Evolutionary conservation across 129 eudicot genomes (phyloP), one percentile per base, ranked within the genome.

Genomic region (Lactuca saligna): DNA sequence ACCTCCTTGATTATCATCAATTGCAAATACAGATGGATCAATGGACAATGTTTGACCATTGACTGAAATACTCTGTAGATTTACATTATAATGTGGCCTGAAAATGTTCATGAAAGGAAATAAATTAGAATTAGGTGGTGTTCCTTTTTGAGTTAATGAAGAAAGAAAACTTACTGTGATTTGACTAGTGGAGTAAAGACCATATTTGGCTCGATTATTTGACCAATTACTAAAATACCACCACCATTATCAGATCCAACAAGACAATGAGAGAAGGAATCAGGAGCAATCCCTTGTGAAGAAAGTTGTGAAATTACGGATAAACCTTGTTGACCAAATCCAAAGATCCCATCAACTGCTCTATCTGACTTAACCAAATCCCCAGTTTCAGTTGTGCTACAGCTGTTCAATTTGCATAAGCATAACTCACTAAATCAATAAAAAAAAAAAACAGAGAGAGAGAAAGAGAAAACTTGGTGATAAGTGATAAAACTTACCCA

Each of bases 281-380:
- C 78, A 31, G 97, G 87, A n/a, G 88, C 70, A n/a, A 85, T 17
- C 64, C 93, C 91, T 79, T 87, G 97, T 17, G 97, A 83, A 65
- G 93, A 78, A 71, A 94, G 92, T 73, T 94, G 99, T 5, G 99
- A 83, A 73, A 94, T 78, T 38, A 94, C 78, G 2, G 99, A 94
- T 80, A 89, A 80, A 50, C 96, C 87, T 71, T 89, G 91, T 82
- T 94, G 99, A 49, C 99, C 99, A 62, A 94, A 90, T 25, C 99
- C 99, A 80, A 94, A 87, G 16, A 94, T 90, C 51, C 99, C 99
- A 72, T 90, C 96, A 81, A 89, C 95, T 11, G 99, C 97, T 81
- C 97, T 80, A 70, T 94, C 97, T 2, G 89, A 62, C 69, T 87
- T 94, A 12, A 87, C 83, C 78, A 94, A 82, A 67, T 89, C 97